These are phyloP conservation scores for Diplodia intermedia DNA, from an alignment of 2,329 filamentous ascomycete species.

Conservation along the genomic window DNA sequence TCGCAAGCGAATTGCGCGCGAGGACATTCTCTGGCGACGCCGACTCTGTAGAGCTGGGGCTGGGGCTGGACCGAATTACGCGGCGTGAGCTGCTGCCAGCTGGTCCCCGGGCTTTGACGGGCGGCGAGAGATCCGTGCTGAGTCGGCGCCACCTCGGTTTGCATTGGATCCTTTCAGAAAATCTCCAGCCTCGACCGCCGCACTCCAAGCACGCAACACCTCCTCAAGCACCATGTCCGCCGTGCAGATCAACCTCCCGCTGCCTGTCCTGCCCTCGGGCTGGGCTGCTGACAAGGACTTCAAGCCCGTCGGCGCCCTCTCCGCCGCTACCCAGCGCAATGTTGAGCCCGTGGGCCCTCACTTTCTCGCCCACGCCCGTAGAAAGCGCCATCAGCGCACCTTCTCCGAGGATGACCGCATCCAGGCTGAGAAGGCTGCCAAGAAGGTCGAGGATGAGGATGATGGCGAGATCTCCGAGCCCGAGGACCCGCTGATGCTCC, in stretches of 20 bases:
- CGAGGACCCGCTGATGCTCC: conserved; percentile 90
- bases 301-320: conserved; percentile 80
- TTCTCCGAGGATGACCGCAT: conserved; percentile 99
- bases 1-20: conserved; percentile 22
- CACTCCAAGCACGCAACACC: not conserved
- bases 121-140: conserved; percentile 15
- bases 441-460: conserved; percentile 93
- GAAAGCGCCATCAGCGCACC: conserved; percentile 91
- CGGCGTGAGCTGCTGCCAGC: conserved; percentile 22
- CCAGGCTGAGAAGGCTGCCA: conserved; percentile 91
- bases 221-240: conserved; percentile 66
- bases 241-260: conserved; percentile 67
- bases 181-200: conserved; percentile 15
- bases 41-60: conserved; percentile 34
- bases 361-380: conserved; percentile 95
- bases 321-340: conserved; percentile 78
- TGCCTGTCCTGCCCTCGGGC: conserved; percentile 77
- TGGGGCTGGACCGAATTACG: conserved; percentile 15
- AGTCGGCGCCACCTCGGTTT: not conserved
- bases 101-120: conserved; percentile 26
- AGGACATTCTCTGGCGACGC: conserved; percentile 21
- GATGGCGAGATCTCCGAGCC: conserved; percentile 90
- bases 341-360: conserved; percentile 96
- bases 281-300: conserved; percentile 93
- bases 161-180: conserved; percentile 24